Percentiles rank a stretch among this genome's conserved stretches.
phyloP scores from a whole-genome alignment of 495 filamentous ascomycete species.

The Tirmania nivea region DNA sequence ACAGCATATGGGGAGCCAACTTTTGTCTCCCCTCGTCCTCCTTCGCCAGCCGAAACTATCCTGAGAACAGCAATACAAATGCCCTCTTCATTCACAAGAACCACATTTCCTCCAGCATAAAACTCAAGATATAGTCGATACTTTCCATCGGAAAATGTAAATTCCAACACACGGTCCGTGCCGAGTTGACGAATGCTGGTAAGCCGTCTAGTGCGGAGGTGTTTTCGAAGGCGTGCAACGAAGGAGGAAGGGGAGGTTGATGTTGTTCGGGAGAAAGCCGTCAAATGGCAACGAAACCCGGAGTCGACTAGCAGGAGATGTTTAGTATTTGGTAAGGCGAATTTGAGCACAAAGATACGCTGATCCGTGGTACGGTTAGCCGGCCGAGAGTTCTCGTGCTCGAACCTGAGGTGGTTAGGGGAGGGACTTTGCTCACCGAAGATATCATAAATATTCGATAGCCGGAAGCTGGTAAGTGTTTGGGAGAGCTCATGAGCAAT shows the following conservation, averaged over 20 bases:
- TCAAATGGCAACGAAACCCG: constrained; percentile 89
- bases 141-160: constrained; percentile 75
- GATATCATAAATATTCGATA: constrained; percentile 88
- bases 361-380: constrained; percentile 15
- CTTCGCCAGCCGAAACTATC: constrained; percentile 51
- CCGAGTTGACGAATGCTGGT: constrained; percentile 68
- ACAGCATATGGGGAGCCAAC: constrained; percentile 59
- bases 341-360: constrained; percentile 85
- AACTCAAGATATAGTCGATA: constrained; percentile 85
- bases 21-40: constrained; percentile 48
- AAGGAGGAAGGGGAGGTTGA: constrained; percentile 65
- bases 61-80: constrained; percentile 60
- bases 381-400: neutral
- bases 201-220: constrained; percentile 62
- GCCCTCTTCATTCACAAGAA: constrained; percentile 63
- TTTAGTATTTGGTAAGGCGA: constrained; percentile 46
- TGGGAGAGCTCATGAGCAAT: constrained; percentile 77
- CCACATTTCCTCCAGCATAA: constrained; percentile 86
- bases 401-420: too few relatives aligned
- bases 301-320: constrained; percentile 83
- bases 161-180: constrained; percentile 79
- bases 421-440: constrained; percentile 28
- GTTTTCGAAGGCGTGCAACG: constrained; percentile 64
- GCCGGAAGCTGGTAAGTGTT: constrained; percentile 49
- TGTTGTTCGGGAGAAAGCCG: constrained; percentile 65